Conservation (phyloP, 2,329 filamentous ascomycete species). For the Rutstroemia sp. region DNA sequence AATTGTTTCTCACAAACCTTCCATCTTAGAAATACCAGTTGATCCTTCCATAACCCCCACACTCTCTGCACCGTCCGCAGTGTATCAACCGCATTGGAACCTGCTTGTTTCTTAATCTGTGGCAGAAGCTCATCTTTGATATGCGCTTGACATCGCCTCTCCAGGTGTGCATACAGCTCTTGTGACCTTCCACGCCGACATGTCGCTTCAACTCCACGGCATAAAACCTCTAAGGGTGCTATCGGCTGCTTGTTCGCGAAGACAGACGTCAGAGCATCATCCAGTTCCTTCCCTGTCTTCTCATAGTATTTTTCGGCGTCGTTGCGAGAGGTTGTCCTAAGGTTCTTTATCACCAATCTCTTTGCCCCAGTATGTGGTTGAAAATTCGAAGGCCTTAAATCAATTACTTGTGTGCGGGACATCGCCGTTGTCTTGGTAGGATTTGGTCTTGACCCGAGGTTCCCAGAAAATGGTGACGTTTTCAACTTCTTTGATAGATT, state of each 20-base stretch:
- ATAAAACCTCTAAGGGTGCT: conserved; percentile 82
- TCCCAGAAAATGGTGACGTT: conserved; percentile 56
- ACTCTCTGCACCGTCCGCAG: conserved; percentile 47
- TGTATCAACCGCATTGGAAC: conserved; percentile 52
- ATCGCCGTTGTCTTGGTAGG: conserved; percentile 22
- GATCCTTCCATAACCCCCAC: conserved; percentile 74
- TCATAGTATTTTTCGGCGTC: conserved; percentile 73
- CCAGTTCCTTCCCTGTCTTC: conserved; percentile 66
- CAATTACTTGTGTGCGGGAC: conserved; percentile 16
- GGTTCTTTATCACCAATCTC: conserved; percentile 90
- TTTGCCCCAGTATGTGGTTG: conserved; percentile 71
- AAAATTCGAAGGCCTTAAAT: conserved; percentile 37
- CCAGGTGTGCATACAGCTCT: conserved; percentile 59
- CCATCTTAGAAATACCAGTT: conserved; percentile 51
- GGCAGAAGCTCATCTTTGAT: conserved; percentile 55
- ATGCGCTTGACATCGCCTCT: conserved; percentile 58
- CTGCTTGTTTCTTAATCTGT: conserved; percentile 40
- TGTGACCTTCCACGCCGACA: conserved; percentile 71
- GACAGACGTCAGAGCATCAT: conserved; percentile 64
- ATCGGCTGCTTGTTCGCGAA: conserved; percentile 57
- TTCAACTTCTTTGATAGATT: conserved; percentile 58
- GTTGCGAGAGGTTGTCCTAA: conserved; percentile 52
- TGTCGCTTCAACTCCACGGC: conserved; percentile 84
- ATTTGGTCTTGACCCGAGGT: conserved; percentile 11
- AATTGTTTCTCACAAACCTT: neutral